Evolutionary conservation across 1,284 basidiomycete genomes (phyloP).

Genomic region (Heterobasidion irregulare): DNA sequence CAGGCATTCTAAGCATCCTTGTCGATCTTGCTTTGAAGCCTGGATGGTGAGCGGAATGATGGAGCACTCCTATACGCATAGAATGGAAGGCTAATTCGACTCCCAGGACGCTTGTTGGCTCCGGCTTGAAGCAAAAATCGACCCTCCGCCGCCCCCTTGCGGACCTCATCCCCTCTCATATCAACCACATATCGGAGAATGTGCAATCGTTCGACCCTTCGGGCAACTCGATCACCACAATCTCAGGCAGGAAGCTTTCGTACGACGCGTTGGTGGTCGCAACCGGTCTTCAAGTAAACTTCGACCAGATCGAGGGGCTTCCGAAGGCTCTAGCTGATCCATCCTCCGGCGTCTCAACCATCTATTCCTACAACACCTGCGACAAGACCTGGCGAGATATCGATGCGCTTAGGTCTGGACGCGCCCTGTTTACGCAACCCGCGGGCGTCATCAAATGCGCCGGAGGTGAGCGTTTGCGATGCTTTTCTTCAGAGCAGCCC

Average conservation of each 20-base stretch:
- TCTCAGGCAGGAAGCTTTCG: conserved; percentile 61
- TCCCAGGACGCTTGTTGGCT: conserved; percentile 84
- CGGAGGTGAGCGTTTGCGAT: conserved; percentile 51
- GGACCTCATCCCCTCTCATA: conserved; percentile 66
- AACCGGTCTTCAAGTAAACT: conserved; percentile 84
- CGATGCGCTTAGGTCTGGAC: conserved; percentile 65
- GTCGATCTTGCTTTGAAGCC: conserved; percentile 38
- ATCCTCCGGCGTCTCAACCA: conserved; percentile 81
- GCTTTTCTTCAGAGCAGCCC: neutral
- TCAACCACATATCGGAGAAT: conserved; percentile 69
- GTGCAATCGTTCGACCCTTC: conserved; percentile 74
- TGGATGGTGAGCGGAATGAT: conserved; percentile 51
- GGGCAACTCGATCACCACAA: conserved; percentile 66
- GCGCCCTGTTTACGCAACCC: conserved; percentile 94
- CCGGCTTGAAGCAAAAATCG: conserved; percentile 69
- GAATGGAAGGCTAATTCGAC: neutral
- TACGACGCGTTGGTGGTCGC: conserved; percentile 91
- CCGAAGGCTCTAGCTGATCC: conserved; percentile 72
- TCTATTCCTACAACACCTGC: conserved; percentile 84
- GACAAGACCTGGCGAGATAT: conserved; percentile 86
- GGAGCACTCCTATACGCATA: neutral
- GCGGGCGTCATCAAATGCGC: conserved; percentile 94
- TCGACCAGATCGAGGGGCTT: conserved; percentile 73
- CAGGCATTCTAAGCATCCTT: conserved; percentile 2
- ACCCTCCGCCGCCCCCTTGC: conserved; percentile 62